Conservation (phyloP, 2,329 filamentous ascomycete species). For the Tolypocladium capitatum region DNA sequence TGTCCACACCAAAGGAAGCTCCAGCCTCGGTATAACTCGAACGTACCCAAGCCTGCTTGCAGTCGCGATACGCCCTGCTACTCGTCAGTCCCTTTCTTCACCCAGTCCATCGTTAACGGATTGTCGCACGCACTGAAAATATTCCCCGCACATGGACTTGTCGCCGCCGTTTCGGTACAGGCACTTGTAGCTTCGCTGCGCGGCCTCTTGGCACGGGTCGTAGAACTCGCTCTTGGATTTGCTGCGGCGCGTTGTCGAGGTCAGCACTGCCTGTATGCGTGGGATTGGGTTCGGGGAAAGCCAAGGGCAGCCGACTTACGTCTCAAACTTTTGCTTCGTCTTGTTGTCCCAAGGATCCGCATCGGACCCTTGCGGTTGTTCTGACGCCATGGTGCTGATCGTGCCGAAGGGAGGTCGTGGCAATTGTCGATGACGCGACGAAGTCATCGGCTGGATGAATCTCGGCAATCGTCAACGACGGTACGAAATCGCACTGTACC, state of each 20-base stretch:
- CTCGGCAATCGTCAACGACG: constrained; percentile 3
- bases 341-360: constrained; percentile 41
- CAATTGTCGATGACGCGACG: neutral
- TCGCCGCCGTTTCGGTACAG: constrained; percentile 81
- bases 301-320: constrained; percentile 28
- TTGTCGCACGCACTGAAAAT: constrained; percentile 73
- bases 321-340: constrained; percentile 50
- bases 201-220: constrained; percentile 91
- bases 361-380: constrained; percentile 7
- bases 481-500: neutral
- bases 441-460: constrained; percentile 7
- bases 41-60: constrained; percentile 85
- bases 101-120: neutral
- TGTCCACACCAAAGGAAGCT: neutral
- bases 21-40: neutral
- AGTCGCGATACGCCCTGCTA: constrained; percentile 78
- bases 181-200: constrained; percentile 72
- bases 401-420: neutral
- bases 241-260: constrained; percentile 31
- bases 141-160: constrained; percentile 80
- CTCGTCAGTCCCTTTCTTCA: neutral
- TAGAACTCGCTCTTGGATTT: constrained; percentile 84
- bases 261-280: neutral
- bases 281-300: neutral
- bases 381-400: neutral